phyloP scores from a whole-genome alignment of 768 basidiomycete genomes.

The Myochromella boudieri region DNA sequence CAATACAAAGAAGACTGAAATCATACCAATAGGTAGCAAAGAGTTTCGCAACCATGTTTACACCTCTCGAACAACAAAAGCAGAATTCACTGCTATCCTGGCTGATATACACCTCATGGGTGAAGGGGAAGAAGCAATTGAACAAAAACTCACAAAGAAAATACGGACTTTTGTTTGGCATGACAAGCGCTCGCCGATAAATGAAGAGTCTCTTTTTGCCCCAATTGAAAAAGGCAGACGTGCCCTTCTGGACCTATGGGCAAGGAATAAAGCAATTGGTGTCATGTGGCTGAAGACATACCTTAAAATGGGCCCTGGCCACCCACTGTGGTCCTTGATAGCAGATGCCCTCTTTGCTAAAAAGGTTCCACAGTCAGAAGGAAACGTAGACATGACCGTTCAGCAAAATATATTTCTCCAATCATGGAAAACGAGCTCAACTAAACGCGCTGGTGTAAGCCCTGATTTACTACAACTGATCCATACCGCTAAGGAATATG shows the following conservation, averaged over 20 bases:
- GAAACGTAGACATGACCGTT: not conserved
- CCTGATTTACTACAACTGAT: conserved; percentile 4
- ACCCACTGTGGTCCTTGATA: conserved; percentile 26
- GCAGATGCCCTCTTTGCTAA: conserved; percentile 23
- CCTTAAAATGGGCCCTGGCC: conserved; percentile 7
- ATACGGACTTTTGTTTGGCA: conserved; percentile 28
- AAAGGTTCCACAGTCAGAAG: not conserved
- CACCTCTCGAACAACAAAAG: too few relatives aligned
- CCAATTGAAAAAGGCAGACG: conserved; percentile 22
- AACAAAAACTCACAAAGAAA: conserved; percentile 17
- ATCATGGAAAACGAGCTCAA: conserved; percentile 18
- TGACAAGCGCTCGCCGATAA: conserved; percentile 12
- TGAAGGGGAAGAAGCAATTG: conserved; percentile 27
- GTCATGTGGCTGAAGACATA: conserved; percentile 24
- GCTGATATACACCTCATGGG: too few relatives aligned
- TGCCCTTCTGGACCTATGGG: conserved; percentile 22
- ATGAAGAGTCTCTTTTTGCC: conserved; percentile 15
- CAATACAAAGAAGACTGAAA: conserved; percentile 38
- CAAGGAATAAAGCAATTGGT: conserved; percentile 26
- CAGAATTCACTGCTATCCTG: too few relatives aligned
- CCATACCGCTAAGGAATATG: conserved; percentile 20
- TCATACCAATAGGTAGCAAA: conserved; percentile 36
- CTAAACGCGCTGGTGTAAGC: too few relatives aligned
- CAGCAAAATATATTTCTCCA: conserved; percentile 25
- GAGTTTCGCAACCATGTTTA: too few relatives aligned